Evolutionary conservation across 139 green algal genomes (phyloP).

Genomic region (Nannochloris sp.): DNA sequence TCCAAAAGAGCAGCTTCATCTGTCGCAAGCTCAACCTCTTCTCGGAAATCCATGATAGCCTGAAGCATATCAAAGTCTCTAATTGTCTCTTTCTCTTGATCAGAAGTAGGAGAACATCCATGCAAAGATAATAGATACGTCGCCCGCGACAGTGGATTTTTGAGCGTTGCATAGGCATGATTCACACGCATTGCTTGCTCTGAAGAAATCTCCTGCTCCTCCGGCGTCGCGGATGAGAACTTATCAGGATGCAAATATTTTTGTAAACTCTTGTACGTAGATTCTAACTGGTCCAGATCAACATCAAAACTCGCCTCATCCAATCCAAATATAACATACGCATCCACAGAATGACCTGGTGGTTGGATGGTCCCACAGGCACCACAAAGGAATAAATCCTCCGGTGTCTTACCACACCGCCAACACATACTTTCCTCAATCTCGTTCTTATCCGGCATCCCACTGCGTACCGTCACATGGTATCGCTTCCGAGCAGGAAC

Average conservation of each 20-base stretch:
- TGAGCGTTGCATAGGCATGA: not conserved
- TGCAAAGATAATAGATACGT: not conserved
- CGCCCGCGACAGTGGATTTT: not conserved
- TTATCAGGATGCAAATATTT: conserved; percentile 4
- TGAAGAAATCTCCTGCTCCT: not conserved
- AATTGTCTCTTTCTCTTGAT: not conserved
- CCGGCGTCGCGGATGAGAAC: not conserved
- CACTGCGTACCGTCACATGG: not conserved
- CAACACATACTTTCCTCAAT: not conserved
- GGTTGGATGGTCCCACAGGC: conserved; percentile 1
- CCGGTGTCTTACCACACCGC: not conserved
- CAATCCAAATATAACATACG: not conserved
- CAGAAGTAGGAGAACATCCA: not conserved
- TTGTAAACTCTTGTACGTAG: not conserved
- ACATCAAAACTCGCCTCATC: conserved; percentile 1
- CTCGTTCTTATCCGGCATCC: not conserved
- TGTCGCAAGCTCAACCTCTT: not conserved
- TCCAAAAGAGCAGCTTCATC: conserved; percentile 2
- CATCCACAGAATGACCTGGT: not conserved
- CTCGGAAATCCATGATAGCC: not conserved
- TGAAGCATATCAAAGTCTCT: not conserved
- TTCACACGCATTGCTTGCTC: not conserved
- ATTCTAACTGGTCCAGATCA: not conserved
- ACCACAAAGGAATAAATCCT: not conserved
- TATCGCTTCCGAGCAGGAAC: no score